These are phyloP conservation scores for Nevesoporus exiguus DNA, from an alignment of 768 basidiomycete genomes.

Conservation along the genomic window DNA sequence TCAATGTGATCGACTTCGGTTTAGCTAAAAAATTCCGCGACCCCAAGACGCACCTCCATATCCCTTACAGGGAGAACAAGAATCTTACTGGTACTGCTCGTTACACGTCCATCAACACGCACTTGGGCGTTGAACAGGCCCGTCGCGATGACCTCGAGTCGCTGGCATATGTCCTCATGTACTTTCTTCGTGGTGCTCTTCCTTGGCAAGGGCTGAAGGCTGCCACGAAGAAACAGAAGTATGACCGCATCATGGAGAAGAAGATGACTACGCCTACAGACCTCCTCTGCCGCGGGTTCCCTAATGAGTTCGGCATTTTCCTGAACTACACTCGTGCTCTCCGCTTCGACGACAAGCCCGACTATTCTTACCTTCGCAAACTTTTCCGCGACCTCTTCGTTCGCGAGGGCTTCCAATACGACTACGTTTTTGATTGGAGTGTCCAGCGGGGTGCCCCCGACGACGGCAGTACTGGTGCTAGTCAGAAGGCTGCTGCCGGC, in stretches of 20 bases:
- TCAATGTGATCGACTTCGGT: constrained; percentile 98
- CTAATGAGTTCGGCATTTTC: constrained; percentile 99
- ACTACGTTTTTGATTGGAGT: constrained; percentile 99
- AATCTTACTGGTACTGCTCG: constrained; percentile 98
- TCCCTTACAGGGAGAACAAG: constrained; percentile 99
- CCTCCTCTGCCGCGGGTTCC: constrained; percentile 97
- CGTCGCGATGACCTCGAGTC: constrained; percentile 98
- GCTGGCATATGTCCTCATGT: constrained; percentile 98
- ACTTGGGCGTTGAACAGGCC: constrained; percentile 96
- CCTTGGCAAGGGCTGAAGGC: constrained; percentile 99
- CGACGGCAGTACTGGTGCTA: constrained; percentile 55
- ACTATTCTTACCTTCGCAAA: constrained; percentile 99
- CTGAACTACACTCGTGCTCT: constrained; percentile 98
- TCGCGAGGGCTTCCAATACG: constrained; percentile 97
- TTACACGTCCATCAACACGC: constrained; percentile 99
- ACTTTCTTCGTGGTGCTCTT: constrained; percentile 96
- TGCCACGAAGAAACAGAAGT: constrained; percentile 99
- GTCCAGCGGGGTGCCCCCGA: constrained; percentile 75
- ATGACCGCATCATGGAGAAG: constrained; percentile 99
- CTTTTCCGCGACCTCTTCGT: constrained; percentile 98
- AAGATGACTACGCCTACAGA: constrained; percentile 99
- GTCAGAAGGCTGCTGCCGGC: constrained; percentile 59
- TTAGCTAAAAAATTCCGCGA: constrained; percentile 99
- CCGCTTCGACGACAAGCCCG: constrained; percentile 99
- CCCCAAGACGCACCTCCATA: constrained; percentile 99